These are phyloP conservation scores for Colletotrichum sp. DNA, from an alignment of 2,329 filamentous ascomycete species.

Conservation along the genomic window DNA sequence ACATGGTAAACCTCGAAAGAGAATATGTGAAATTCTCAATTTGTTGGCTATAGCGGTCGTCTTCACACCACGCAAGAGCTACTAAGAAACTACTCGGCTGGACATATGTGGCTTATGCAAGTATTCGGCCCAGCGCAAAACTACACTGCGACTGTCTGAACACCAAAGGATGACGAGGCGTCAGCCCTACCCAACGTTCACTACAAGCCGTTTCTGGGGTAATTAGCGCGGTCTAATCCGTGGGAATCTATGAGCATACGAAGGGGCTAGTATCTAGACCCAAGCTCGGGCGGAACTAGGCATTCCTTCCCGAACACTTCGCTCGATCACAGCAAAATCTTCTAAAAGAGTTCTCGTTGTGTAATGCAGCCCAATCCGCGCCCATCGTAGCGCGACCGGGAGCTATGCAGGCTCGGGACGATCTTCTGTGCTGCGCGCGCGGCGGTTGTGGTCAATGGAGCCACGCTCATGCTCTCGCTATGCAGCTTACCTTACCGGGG, in stretches of 20 bases:
- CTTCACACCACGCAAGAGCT: not conserved
- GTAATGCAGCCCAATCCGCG: not conserved
- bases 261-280: not conserved
- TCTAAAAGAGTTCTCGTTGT: rapidly evolving
- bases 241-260: not conserved
- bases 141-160: not conserved
- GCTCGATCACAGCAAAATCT: not conserved
- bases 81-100: not conserved
- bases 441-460: not conserved
- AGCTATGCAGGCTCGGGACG: not conserved
- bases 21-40: rapidly evolving
- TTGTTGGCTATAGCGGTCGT: too few species aligned
- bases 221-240: not conserved
- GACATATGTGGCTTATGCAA: not conserved
- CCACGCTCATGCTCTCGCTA: not conserved
- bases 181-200: not conserved
- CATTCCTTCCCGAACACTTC: not conserved
- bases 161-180: not conserved
- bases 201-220: not conserved
- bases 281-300: not conserved
- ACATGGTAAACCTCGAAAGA: too few species aligned
- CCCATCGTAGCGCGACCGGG: not conserved
- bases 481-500: not conserved
- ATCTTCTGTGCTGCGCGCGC: not conserved
- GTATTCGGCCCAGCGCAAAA: not conserved